Base-by-base conservation (phyloP, 1,284 basidiomycete genomes). In the Rhodotorula sp. region DNA sequence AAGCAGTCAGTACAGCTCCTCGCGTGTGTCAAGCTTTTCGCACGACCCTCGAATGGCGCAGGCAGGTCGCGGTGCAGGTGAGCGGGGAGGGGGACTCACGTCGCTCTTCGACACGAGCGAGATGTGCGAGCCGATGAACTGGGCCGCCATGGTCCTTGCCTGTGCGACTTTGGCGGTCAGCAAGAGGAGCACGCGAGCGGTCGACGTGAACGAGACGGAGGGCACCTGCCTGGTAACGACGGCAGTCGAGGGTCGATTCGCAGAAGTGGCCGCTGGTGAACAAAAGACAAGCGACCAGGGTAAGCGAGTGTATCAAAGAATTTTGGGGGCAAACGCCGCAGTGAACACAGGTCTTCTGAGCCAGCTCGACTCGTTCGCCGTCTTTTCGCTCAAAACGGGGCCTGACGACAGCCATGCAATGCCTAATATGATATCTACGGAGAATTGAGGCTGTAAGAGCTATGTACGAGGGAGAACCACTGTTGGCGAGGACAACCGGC, bases 51-150 rank as follows among this genome's bases (percentile, higher is more conserved):
- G 19, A 36, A 29, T 30, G 49, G 24, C 36, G 54, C 7, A 24
- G 47, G 17, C 15, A 39, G 58, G 9, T 15, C 2, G 24, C 32
- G 7, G 52, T 15, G 47, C 11, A 11, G 49, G 30, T 5, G 52
- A 36, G 32, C 13, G 46, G 29, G 44, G 30, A 36, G 44, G 54
- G 39, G 67, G 49, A 56, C 76, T 59, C 61, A 76, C 76, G 60
- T 78, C 77, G 29, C 65, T 69, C 64, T 77, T 78, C 59, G 61
- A 66, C 53, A 76, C 74, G 30, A 78, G 64, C 22, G 61, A 64
- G 66, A 78, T 78, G 29, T 68, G 61, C 49, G 67, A 70, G 46
- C 77, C 77, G 36, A 78, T 74, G 71, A 76, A 78, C 63, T 78
- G 75, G 47, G 68, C 60, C 53, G 76, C 74, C 73, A 75, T 77